phyloP scores from a whole-genome alignment of 1,284 basidiomycete genomes.

The Sporisorium exsertum region DNA sequence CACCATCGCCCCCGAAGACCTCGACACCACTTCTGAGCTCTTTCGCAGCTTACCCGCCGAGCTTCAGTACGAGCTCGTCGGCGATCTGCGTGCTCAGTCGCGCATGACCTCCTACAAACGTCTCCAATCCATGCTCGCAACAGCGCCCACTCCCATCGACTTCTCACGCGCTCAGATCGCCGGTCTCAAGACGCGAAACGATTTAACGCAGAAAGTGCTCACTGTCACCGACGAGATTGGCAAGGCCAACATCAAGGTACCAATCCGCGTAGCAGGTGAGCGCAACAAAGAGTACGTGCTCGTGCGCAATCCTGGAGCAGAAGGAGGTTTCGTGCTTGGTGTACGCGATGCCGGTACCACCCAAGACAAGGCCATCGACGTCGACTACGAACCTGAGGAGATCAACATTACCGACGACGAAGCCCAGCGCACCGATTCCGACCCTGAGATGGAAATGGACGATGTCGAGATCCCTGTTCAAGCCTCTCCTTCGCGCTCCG shows the following conservation, averaged over 20 bases:
- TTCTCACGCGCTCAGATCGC: slow-evolving; percentile 87
- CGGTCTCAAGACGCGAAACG: slow-evolving; percentile 87
- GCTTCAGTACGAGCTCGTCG: slow-evolving; percentile 97
- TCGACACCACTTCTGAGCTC: slow-evolving; percentile 64
- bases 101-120: slow-evolving; percentile 92
- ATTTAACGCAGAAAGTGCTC: slow-evolving; percentile 92
- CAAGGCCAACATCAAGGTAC: slow-evolving; percentile 83
- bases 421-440: slow-evolving; percentile 29
- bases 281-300: slow-evolving; percentile 93
- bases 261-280: slow-evolving; percentile 93
- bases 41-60: slow-evolving; percentile 94
- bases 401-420: slow-evolving; percentile 50
- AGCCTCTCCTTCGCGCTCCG: slow-evolving; percentile 12
- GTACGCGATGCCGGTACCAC: slow-evolving; percentile 81
- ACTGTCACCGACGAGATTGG: slow-evolving; percentile 92
- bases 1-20: slow-evolving; percentile 63
- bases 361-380: slow-evolving; percentile 84
- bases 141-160: slow-evolving; percentile 85
- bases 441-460: slow-evolving; percentile 59
- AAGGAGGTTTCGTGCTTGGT: slow-evolving; percentile 93
- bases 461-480: slow-evolving; percentile 58
- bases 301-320: slow-evolving; percentile 83
- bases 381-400: slow-evolving; percentile 70
- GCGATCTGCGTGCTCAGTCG: slow-evolving; percentile 91
- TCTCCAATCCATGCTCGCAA: slow-evolving; percentile 87